Base-by-base conservation (phyloP, 805 yeast species). In the Myxozyma sirexii region DNA sequence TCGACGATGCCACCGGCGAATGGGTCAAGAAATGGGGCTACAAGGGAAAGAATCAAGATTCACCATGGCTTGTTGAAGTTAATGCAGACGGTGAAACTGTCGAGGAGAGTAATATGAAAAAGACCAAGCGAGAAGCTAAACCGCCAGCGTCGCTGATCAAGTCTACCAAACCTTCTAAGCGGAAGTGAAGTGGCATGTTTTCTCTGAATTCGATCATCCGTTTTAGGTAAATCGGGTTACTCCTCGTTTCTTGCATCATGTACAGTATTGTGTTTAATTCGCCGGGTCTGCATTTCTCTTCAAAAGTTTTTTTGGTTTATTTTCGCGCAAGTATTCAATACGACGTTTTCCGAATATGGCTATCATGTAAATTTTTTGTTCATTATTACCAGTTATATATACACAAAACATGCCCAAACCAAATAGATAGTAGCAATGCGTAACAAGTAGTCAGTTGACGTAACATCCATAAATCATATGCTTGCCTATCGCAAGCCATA, bases 1-100 rank as follows among this genome's bases (percentile, higher is more conserved):
- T 78, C 69, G 97, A 94, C 74, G 98, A 94, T 74, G 94, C 82
- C 33, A 77, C 83, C 31, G 92, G 93, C 53, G 92, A 91, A 76
- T 94, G 99, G 99, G 97, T 87, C 62, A 93, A 96, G 69, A 93
- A 91, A 76, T 94, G 99, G 99, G 99, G 99, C 62, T 93, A 87
- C 79, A 86, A 88, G 66, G 98, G 98, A 71, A 84, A 84, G 76
- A 94, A 94, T 76, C 93, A 94, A 77, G 98, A 93, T 70, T 77
- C 81, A 70, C 97, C 94, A 75, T 94, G 99, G 99, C 80, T 90
- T 71, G 97, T 93, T 59, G 99, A 94, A 76, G 88, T 93, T 62
- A 89, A 90, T 60, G 96, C 88, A 54, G 81, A 85, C 67, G 85
- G 80, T 29, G 80, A 82, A 70, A 80, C 80, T 44, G 79, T 83